Evolutionary conservation across 1,284 basidiomycete genomes (phyloP).

Genomic region (Leccinum subspadiceum): DNA sequence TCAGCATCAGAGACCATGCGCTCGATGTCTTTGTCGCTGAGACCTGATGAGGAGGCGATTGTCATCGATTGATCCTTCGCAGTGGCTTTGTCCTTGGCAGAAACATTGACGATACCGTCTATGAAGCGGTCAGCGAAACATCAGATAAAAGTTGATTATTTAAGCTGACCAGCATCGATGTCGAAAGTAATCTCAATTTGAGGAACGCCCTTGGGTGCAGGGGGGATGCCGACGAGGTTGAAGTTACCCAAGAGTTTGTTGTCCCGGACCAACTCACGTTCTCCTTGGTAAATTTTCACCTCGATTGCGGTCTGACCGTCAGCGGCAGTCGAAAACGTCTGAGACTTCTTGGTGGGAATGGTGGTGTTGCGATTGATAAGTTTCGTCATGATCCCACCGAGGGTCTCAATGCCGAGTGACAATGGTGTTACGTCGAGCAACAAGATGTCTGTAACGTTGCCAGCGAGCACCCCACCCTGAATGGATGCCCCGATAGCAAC

Average conservation of each 20-base stretch:
- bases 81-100: conserved; percentile 96
- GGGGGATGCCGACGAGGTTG: conserved; percentile 97
- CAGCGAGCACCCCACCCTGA: conserved; percentile 94
- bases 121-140: conserved; percentile 1
- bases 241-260: conserved; percentile 99
- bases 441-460: conserved; percentile 95
- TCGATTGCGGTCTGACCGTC: conserved; percentile 96
- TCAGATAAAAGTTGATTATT: not conserved
- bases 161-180: conserved; percentile 83
- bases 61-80: conserved; percentile 97
- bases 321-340: conserved; percentile 97
- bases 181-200: conserved; percentile 99
- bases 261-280: conserved; percentile 95
- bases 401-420: conserved; percentile 94
- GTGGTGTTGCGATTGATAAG: conserved; percentile 96
- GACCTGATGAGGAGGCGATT: conserved; percentile 95
- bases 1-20: conserved; percentile 96
- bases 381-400: conserved; percentile 98
- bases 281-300: conserved; percentile 98
- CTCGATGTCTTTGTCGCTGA: conserved; percentile 96
- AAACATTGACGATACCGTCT: conserved; percentile 97
- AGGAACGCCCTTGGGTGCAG: conserved; percentile 96
- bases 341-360: conserved; percentile 99
- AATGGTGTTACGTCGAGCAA: conserved; percentile 95
- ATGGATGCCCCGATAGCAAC: conserved; percentile 93